Base-by-base conservation (phyloP, 495 filamentous ascomycete genomes). In the Aspergillus bridgeri region DNA sequence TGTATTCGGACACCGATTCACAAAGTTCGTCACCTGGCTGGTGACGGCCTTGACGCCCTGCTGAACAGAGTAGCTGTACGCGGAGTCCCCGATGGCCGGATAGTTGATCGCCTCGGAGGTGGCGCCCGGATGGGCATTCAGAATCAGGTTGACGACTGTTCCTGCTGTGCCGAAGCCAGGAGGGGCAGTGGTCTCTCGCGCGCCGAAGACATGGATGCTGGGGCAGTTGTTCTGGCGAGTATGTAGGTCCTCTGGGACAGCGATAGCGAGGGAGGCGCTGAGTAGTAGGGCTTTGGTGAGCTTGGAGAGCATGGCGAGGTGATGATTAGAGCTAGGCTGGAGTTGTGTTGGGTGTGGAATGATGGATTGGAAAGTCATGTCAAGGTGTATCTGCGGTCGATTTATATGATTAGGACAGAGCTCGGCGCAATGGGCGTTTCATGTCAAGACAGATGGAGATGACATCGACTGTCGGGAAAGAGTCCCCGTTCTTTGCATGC, bases 11-110 rank as follows among this genome's bases (percentile, higher is more conserved):
- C 51, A 53, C 7, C 20, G 18, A 3, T 21, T 44, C 33, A 53
- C 51, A 42, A 53, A 53, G 8, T 6, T 19, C 43, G 27, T 53
- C 18, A 53, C 51, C 33, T 53, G 51, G 20, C 24, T 42, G 42
- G 51, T 42, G 27, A 53, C 51, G 11, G 51, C 27, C 20, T 53
- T 27, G 20, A 42, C 27, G 15, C 51, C 51, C 5, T 21, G 6
- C n/a, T 43, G 51, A 44, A 44, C 27, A 3, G 51, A 51, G 19
- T n/a, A 11, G 5, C 3, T 29, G 48, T 22, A 51, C n/a, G n/a
- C 9, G 19, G 1, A 7, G 8, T 51, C 24, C 1, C 21, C 21
- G 8, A 18, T 27, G 17, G 48, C 48, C 19, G 48, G 48, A 24
- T 51, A 51, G 29, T 51, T 11, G 25, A 51, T 51, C 6, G 48